Evolutionary conservation across 2,329 filamentous ascomycete genomes (phyloP).

Genomic region (Helotiales sp.): DNA sequence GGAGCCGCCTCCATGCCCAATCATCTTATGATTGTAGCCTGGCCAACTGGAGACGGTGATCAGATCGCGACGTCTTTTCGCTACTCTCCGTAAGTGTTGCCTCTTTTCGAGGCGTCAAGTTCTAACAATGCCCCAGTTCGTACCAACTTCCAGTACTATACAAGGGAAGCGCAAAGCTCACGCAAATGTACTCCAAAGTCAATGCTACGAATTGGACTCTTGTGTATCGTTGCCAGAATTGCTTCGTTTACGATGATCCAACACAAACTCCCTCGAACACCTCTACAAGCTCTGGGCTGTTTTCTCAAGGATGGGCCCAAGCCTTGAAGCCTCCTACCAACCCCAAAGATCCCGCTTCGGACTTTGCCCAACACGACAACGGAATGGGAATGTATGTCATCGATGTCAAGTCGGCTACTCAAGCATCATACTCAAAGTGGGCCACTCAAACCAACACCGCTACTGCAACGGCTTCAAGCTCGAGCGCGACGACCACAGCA

Average conservation of each 20-base stretch:
- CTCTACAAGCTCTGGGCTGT: constrained; percentile 50
- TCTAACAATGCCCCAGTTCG: constrained; percentile 46
- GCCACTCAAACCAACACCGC: constrained; percentile 38
- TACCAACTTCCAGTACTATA: constrained; percentile 65
- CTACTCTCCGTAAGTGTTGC: constrained; percentile 50
- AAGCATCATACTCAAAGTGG: constrained; percentile 45
- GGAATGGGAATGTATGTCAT: constrained; percentile 59
- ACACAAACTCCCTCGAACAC: constrained; percentile 49
- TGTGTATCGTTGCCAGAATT: constrained; percentile 68
- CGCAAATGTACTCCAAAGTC: constrained; percentile 62
- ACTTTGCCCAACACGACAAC: constrained; percentile 59
- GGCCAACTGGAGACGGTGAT: constrained; percentile 53
- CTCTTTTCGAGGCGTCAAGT: no score
- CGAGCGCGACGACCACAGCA: constrained; percentile 35
- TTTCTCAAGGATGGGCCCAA: constrained; percentile 63
- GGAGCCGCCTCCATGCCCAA: constrained; percentile 55
- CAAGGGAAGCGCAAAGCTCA: constrained; percentile 64
- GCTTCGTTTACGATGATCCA: constrained; percentile 58
- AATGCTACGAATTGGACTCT: constrained; percentile 64
- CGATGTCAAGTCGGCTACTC: constrained; percentile 50
- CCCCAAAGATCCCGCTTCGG: constrained; percentile 51
- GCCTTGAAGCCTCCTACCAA: constrained; percentile 47
- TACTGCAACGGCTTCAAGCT: constrained; percentile 14
- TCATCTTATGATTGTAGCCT: constrained; percentile 62
- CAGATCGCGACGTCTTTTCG: constrained; percentile 62